These are phyloP conservation scores for Podospora pseudoanserina DNA, from an alignment of 495 filamentous ascomycete genomes.

Conservation along the genomic window DNA sequence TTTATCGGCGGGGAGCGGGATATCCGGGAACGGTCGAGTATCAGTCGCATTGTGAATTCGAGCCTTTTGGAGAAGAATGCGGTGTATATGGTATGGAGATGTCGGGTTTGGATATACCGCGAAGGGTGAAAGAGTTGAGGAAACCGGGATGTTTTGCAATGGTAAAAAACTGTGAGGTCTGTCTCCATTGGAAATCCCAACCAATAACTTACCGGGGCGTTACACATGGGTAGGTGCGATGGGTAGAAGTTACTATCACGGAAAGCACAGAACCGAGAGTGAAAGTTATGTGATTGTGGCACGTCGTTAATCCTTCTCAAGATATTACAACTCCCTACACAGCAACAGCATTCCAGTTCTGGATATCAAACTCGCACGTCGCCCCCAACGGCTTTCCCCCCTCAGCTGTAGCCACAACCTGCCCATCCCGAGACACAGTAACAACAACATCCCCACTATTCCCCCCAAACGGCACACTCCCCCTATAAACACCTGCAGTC, in stretches of 20 bases:
- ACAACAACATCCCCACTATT: slow-evolving; percentile 25
- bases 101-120: background rate
- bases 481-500: slow-evolving; percentile 23
- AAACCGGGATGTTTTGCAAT: too few relatives aligned
- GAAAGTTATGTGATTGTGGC: too few relatives aligned
- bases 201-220: too few relatives aligned
- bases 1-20: background rate
- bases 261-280: too few relatives aligned
- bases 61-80: background rate
- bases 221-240: too few relatives aligned
- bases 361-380: slow-evolving; percentile 16
- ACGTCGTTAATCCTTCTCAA: background rate
- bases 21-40: background rate
- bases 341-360: slow-evolving; percentile 29
- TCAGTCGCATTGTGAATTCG: background rate
- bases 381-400: slow-evolving; percentile 17
- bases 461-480: slow-evolving; percentile 20
- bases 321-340: background rate
- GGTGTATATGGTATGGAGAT: background rate
- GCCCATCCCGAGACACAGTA: slow-evolving; percentile 14
- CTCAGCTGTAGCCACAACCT: slow-evolving; percentile 13
- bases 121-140: too few relatives aligned
- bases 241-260: too few relatives aligned
- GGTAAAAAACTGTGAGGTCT: too few relatives aligned
- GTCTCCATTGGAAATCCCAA: too few relatives aligned